A percentile compares a stretch with the other conserved stretches of the same genome.
Evolutionary conservation across 73 alveolate species (phyloP).

Genomic region (Paramecium octaurelia): DNA sequence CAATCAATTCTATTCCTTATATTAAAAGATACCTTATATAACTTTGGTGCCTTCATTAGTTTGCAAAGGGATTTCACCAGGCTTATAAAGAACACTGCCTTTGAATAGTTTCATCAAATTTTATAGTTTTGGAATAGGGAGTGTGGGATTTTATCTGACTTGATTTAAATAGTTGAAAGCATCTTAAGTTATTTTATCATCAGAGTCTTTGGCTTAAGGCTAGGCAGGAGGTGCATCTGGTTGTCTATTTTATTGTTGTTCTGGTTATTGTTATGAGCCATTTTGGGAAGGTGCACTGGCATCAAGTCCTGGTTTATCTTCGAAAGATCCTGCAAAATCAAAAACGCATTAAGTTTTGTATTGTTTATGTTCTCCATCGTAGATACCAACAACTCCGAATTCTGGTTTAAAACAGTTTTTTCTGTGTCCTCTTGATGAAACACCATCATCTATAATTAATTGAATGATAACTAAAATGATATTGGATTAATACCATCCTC

Average conservation of each 20-base stretch:
- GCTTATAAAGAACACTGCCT: slow-evolving; percentile 46
- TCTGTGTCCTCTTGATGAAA: slow-evolving; percentile 80
- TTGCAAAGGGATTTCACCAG: slow-evolving; percentile 25
- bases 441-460: slow-evolving; percentile 84
- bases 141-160: slow-evolving; percentile 15
- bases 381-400: slow-evolving; percentile 11
- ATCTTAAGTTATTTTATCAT: slow-evolving; percentile 1
- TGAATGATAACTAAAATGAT: slow-evolving; percentile 64
- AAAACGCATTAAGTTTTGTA: neutral
- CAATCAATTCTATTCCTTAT: slow-evolving; percentile 56
- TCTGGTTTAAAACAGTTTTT: slow-evolving; percentile 73
- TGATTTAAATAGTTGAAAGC: neutral
- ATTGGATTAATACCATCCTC: slow-evolving; percentile 52
- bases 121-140: slow-evolving; percentile 3
- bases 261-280: neutral
- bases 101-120: neutral
- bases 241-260: neutral
- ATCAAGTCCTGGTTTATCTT: neutral
- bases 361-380: neutral
- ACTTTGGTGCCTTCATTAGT: neutral
- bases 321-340: slow-evolving; percentile 41
- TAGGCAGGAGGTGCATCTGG: neutral
- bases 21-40: neutral
- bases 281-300: neutral
- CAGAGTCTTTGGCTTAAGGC: neutral